Conservation (phyloP, 345 rosid species). For the Turnera subulata region DNA sequence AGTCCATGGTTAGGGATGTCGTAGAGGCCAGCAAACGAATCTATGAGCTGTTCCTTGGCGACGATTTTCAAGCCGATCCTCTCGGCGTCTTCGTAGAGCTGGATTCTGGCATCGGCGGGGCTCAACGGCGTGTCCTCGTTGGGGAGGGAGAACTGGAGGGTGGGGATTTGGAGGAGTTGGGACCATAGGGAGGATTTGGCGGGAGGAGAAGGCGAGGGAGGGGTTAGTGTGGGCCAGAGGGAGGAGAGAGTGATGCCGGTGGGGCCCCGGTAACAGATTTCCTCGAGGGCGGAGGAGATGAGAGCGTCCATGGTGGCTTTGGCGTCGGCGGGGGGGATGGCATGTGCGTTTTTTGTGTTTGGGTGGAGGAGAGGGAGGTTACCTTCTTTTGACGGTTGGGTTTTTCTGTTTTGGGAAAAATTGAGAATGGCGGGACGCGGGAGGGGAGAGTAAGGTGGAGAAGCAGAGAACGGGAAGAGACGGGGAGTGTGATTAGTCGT, state of each 20-base stretch:
- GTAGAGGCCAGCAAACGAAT: slow-evolving; percentile 61
- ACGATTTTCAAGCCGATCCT: slow-evolving; percentile 45
- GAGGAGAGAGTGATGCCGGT: slow-evolving; percentile 33
- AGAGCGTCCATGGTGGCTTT: too few relatives aligned
- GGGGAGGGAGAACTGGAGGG: slow-evolving; percentile 41
- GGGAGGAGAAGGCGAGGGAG: slow-evolving; percentile 17
- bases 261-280: slow-evolving; percentile 53
- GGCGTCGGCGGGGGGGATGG: too few relatives aligned
- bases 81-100: slow-evolving; percentile 44
- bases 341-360: too few relatives aligned
- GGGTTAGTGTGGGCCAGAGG: slow-evolving; percentile 10
- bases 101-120: slow-evolving; percentile 37
- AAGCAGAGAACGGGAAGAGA: too few relatives aligned
- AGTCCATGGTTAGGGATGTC: slow-evolving; percentile 36
- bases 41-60: slow-evolving; percentile 54
- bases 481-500: too few relatives aligned
- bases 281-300: slow-evolving; percentile 55
- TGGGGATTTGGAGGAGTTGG: slow-evolving; percentile 47
- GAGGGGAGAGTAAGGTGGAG: too few relatives aligned
- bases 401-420: too few relatives aligned
- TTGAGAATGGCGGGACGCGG: too few relatives aligned
- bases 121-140: slow-evolving; percentile 15
- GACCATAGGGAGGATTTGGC: slow-evolving; percentile 46
- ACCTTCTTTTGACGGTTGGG: too few relatives aligned
- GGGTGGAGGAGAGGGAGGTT: too few relatives aligned